These are phyloP conservation scores for Metarhizium sp. DNA, from an alignment of 2,329 filamentous ascomycete genomes.

Conservation along the genomic window DNA sequence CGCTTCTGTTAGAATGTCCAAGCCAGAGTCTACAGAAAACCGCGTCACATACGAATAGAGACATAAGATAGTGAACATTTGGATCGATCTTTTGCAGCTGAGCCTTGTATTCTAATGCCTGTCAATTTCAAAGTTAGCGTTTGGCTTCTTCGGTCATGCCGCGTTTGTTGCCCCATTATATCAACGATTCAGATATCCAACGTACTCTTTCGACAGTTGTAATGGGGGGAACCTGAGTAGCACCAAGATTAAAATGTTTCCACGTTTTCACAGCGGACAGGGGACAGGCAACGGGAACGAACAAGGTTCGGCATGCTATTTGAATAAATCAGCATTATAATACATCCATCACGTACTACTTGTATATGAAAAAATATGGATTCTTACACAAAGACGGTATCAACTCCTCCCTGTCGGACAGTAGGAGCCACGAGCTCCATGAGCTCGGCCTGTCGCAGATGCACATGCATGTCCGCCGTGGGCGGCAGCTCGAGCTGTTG, in stretches of 20 bases:
- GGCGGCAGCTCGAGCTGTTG: slow-evolving; percentile 42
- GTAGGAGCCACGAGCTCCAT: slow-evolving; percentile 46
- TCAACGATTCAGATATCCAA: too few relatives aligned
- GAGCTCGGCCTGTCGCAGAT: slow-evolving; percentile 58
- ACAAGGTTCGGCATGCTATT: slow-evolving; percentile 52
- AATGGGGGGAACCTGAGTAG: slow-evolving; percentile 37
- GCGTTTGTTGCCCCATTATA: not conserved
- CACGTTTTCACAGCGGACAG: not conserved
- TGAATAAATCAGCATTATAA: not conserved
- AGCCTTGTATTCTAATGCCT: slow-evolving; percentile 57
- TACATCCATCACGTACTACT: not conserved
- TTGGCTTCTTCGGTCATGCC: not conserved
- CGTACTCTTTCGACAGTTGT: slow-evolving; percentile 38
- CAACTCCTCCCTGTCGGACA: slow-evolving; percentile 51
- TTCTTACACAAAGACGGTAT: slow-evolving; percentile 43
- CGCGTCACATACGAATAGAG: slow-evolving; percentile 18
- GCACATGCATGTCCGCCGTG: slow-evolving; percentile 61
- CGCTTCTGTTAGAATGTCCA: slow-evolving; percentile 6
- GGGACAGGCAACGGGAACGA: not conserved
- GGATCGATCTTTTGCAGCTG: slow-evolving; percentile 51
- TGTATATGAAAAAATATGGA: not conserved
- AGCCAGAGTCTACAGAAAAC: not conserved
- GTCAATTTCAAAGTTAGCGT: slow-evolving; percentile 7
- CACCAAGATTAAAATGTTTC: not conserved
- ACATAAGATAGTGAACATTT: slow-evolving; percentile 63